Evolutionary conservation across 2,329 filamentous ascomycete genomes (phyloP), one percentile per base, ranked within the genome.

Genomic region (Alternaria tenuissima): DNA sequence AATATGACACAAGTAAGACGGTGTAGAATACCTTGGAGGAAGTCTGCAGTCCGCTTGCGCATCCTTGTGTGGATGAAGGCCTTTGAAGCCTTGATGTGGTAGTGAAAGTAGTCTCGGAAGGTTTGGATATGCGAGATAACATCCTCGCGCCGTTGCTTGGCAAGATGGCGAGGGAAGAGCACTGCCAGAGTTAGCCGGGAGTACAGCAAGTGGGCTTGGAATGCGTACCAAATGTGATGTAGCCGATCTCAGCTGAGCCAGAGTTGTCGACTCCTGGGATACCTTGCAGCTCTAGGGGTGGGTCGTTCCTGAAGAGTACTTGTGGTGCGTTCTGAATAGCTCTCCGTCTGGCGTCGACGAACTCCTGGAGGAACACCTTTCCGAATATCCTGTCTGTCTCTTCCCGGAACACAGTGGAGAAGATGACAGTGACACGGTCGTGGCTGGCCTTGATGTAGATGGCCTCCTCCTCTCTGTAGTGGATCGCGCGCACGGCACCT

Each of bases 61-160:
- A 99, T 99, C 75, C 96, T 89, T 34, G 94, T 96, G 85, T 99
- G 95, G 68, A 99, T 99, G 76, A 97, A 99, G 54, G 96, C 95
- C 85, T 99, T 99, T 64, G 94, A 97, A 30, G 95, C 96, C 83
- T 99, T 99, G 82, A 99, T 99, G 81, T 99, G 95, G 80, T 99
- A 99, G 81, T 99, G 95, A 86, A 99, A 99, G 81, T 99, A 99
- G 78, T 99, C 95, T 69, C 95, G 92, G 91, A 99, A 99, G 14
- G 95, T 99, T 82, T 99, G 96, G 73, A 99, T 98, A 79, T 99
- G 96, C 52, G 94, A 97, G 71, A 99, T 99, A 78, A 96, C 94
- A 68, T 97, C 94, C 62, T 92, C 90, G 83, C 96, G 92, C 76
- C 93, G 88, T 80, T 97, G 93, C 14, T 89, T 88, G 14, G 93